phyloP scores from a whole-genome alignment of 148 eudicot genomes.

The Salicornia ramosissima region DNA sequence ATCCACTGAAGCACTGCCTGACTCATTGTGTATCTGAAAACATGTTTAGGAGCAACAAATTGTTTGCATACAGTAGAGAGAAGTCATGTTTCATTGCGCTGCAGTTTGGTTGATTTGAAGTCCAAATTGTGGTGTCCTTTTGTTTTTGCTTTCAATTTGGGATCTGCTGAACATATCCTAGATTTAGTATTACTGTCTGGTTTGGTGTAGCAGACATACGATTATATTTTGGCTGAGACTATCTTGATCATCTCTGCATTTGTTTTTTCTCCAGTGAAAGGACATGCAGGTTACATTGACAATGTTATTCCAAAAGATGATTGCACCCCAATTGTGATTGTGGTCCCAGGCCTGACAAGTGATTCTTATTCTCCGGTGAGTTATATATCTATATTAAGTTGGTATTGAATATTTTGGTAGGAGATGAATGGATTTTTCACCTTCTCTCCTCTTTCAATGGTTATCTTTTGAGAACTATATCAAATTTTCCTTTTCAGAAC shows the following conservation, averaged over 20 bases:
- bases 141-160: neutral
- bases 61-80: neutral
- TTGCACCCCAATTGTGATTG: conserved; percentile 63
- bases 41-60: neutral
- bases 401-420: neutral
- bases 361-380: conserved; percentile 88
- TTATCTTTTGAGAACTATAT: neutral
- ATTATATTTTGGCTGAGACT: neutral
- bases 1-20: neutral
- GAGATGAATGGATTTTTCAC: neutral
- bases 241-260: conserved; percentile 13
- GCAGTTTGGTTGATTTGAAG: neutral
- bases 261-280: conserved; percentile 36
- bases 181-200: neutral
- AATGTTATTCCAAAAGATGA: conserved; percentile 50
- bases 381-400: conserved; percentile 12
- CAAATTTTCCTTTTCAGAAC: neutral
- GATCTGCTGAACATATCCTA: neutral
- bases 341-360: conserved; percentile 89
- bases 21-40: neutral
- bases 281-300: conserved; percentile 31
- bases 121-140: neutral
- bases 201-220: neutral
- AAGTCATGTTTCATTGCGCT: neutral
- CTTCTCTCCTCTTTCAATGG: neutral